Evolutionary conservation across 2,329 filamentous ascomycete species (phyloP).

Genomic region (Juglanconis juglandina): DNA sequence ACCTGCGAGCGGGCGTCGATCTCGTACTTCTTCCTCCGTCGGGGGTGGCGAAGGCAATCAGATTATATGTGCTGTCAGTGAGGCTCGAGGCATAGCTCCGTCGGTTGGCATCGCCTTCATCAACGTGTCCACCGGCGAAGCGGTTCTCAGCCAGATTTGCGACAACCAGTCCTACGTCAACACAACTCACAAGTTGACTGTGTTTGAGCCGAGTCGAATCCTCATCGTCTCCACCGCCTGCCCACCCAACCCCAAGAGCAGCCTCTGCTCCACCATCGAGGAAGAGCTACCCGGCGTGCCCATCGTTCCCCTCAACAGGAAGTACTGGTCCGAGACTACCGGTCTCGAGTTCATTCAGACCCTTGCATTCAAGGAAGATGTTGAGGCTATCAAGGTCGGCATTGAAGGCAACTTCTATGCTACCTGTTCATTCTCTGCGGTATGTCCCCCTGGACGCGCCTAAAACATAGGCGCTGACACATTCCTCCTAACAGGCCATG

Average conservation of each 20-base stretch:
- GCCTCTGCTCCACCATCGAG: conserved; percentile 69
- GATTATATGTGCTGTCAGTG: conserved; percentile 83
- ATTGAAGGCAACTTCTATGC: conserved; percentile 83
- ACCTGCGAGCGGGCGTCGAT: conserved; percentile 40
- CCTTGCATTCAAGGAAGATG: conserved; percentile 75
- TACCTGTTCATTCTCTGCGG: conserved; percentile 79
- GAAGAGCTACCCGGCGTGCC: conserved; percentile 64
- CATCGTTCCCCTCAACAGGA: conserved; percentile 66
- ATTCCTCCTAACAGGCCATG: conserved; percentile 57
- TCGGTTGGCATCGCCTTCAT: conserved; percentile 83
- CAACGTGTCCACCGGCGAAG: conserved; percentile 81
- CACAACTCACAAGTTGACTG: conserved; percentile 80
- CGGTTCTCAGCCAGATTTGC: conserved; percentile 82
- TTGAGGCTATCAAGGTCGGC: conserved; percentile 76
- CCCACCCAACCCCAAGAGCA: conserved; percentile 64
- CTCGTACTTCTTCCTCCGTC: conserved; percentile 38
- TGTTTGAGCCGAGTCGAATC: conserved; percentile 76
- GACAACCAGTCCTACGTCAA: conserved; percentile 90
- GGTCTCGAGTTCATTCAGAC: conserved; percentile 76
- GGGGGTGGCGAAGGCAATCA: conserved; percentile 57
- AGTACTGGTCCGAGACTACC: conserved; percentile 76
- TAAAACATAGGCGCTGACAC: not conserved
- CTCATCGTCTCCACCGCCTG: conserved; percentile 71
- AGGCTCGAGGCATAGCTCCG: conserved; percentile 82
- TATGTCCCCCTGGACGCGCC: conserved; percentile 30